Evolutionary conservation across 495 filamentous ascomycete species (phyloP).

Genomic region (Entonaema liquescens): DNA sequence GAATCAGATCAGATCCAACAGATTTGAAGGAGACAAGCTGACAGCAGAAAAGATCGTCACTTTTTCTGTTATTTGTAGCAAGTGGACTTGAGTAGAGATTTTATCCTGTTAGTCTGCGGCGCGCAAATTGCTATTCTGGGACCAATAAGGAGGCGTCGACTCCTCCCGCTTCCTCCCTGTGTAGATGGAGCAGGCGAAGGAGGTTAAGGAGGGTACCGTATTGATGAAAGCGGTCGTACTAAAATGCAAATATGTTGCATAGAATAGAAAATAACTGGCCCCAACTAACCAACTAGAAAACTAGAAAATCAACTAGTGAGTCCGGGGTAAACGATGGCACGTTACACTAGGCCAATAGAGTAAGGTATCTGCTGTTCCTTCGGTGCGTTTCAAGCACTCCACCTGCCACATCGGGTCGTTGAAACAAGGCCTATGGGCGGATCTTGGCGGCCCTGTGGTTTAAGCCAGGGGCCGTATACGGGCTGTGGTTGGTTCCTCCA

Average conservation of each 20-base stretch:
- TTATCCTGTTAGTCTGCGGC: conserved; percentile 8
- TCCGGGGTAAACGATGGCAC: conserved; percentile 43
- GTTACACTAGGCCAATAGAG: conserved; percentile 38
- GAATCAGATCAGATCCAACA: not conserved
- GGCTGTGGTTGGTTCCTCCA: conserved; percentile 29
- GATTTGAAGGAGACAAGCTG: not conserved
- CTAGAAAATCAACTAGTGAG: conserved; percentile 8
- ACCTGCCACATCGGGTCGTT: conserved; percentile 36
- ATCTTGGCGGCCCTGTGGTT: not conserved
- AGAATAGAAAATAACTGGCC: not conserved
- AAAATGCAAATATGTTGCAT: not conserved
- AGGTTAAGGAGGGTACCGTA: not conserved
- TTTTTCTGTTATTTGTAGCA: not conserved
- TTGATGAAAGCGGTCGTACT: not conserved
- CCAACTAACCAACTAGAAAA: no score
- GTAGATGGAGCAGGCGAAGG: not conserved
- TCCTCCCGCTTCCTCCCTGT: conserved; percentile 1
- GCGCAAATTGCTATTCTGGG: conserved; percentile 3
- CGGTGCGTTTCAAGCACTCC: conserved; percentile 39
- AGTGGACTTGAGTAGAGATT: not conserved
- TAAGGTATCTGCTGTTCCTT: conserved; percentile 26
- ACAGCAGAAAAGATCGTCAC: not conserved
- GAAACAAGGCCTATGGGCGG: conserved; percentile 16
- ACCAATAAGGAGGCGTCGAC: conserved; percentile 1
- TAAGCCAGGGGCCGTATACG: conserved; percentile 6